Conservation (phyloP, 169 alveolate genomes). For the Cryptosporidium xiaoi region DNA sequence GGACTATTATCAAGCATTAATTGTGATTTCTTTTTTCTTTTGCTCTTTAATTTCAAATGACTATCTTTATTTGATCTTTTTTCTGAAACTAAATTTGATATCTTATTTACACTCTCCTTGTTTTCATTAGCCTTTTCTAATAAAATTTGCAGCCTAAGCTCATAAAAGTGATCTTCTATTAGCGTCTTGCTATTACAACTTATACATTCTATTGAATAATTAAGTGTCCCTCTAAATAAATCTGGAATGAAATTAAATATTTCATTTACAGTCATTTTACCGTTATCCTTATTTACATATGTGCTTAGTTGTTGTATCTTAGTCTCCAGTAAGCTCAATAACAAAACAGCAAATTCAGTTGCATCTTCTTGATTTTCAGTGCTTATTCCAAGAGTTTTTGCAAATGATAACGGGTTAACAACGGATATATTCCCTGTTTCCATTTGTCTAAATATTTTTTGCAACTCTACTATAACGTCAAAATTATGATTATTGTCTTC, state of each 20-base stretch:
- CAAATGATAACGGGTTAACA: constrained; percentile 54
- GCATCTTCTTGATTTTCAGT: constrained; percentile 74
- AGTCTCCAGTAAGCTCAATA: constrained; percentile 46
- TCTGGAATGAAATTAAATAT: constrained; percentile 43
- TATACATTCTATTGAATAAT: constrained; percentile 46
- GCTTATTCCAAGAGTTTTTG: constrained; percentile 60
- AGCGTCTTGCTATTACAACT: constrained; percentile 51
- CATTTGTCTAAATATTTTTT: constrained; percentile 59
- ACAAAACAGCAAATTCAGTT: constrained; percentile 56
- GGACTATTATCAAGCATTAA: background rate
- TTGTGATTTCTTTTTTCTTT: background rate
- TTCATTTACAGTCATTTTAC: background rate
- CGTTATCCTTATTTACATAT: background rate
- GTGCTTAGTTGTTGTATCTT: constrained; percentile 20
- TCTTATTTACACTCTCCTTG: too few species aligned
- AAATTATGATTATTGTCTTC: background rate
- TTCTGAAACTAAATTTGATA: too few species aligned
- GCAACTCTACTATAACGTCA: constrained; percentile 53
- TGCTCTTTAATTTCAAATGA: background rate
- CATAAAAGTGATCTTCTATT: constrained; percentile 67
- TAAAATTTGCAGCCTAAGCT: constrained; percentile 54
- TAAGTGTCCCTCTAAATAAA: constrained; percentile 54
- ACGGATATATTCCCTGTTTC: constrained; percentile 50
- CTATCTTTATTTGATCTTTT: background rate
- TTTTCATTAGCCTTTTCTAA: background rate